phyloP scores from a whole-genome alignment of 768 basidiomycete species.

The Leccinum uliginosum region DNA sequence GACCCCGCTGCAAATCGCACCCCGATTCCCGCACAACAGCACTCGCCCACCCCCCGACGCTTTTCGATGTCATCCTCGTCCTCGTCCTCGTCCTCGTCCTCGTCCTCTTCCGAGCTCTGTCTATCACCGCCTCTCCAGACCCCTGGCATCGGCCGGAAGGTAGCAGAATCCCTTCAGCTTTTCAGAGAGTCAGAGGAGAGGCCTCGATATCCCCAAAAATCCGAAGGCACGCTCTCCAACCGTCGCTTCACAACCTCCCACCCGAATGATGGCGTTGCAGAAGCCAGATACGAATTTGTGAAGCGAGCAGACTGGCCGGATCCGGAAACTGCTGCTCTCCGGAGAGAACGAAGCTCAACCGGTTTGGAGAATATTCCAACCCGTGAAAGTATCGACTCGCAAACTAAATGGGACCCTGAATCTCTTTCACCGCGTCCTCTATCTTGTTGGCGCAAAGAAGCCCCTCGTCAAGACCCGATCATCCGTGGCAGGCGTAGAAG shows the following conservation, averaged over 20 bases:
- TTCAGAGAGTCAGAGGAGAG: conserved; percentile 68
- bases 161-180: conserved; percentile 75
- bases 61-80: conserved; percentile 26
- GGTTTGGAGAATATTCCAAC: conserved; percentile 52
- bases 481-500: conserved; percentile 62
- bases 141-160: conserved; percentile 69
- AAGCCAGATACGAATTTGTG: conserved; percentile 74
- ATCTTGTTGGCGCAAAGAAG: conserved; percentile 55
- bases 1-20: conserved; percentile 6
- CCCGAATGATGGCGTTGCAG: conserved; percentile 51
- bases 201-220: conserved; percentile 23
- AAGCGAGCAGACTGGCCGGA: conserved; percentile 86
- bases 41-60: conserved; percentile 33
- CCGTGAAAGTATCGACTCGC: conserved; percentile 39
- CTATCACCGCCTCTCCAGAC: conserved; percentile 11
- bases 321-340: conserved; percentile 64
- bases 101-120: conserved; percentile 7
- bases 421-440: conserved; percentile 30
- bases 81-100: conserved; percentile 27
- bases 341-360: conserved; percentile 65
- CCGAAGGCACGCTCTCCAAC: conserved; percentile 25
- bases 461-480: conserved; percentile 35
- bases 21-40: conserved; percentile 25
- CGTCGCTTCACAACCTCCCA: conserved; percentile 33
- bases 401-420: conserved; percentile 22